These are phyloP conservation scores for Tolypocladium ovalisporum DNA, from an alignment of 2,329 filamentous ascomycete species.

Conservation along the genomic window DNA sequence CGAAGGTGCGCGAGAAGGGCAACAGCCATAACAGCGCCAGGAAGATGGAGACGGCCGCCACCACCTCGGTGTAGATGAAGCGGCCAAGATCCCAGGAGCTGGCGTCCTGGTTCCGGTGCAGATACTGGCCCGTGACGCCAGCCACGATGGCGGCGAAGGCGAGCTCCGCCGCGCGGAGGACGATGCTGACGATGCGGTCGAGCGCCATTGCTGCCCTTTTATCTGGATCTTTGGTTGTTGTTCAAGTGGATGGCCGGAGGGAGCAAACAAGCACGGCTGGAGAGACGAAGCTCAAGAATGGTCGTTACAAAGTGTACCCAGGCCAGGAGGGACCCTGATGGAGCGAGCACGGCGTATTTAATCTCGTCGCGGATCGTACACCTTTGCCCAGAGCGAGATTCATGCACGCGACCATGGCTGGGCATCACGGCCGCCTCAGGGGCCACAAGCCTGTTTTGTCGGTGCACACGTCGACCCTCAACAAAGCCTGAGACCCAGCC, in stretches of 20 bases:
- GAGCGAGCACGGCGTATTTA: not conserved
- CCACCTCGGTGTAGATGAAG: conserved; percentile 65
- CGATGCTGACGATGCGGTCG: conserved; percentile 26
- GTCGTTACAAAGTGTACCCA: not conserved
- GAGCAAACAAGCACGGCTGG: not conserved
- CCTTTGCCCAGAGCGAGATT: not conserved
- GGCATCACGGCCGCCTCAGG: not conserved
- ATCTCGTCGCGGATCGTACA: not conserved
- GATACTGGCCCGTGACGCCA: conserved; percentile 56
- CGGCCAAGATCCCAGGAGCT: conserved; percentile 46
- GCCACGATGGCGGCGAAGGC: conserved; percentile 63
- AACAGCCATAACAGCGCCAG: conserved; percentile 63
- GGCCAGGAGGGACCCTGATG: not conserved
- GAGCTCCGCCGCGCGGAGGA: conserved; percentile 39
- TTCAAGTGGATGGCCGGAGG: not conserved
- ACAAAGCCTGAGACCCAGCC: not conserved
- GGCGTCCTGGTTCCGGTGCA: conserved; percentile 34
- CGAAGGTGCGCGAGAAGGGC: conserved; percentile 56
- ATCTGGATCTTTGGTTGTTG: not conserved
- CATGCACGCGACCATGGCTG: not conserved
- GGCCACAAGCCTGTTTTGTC: not conserved
- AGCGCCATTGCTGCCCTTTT: conserved; percentile 21
- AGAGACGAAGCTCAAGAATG: not conserved
- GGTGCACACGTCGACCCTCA: not conserved
- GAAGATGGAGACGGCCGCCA: conserved; percentile 58